Conservation (phyloP, 495 filamentous ascomycete species). For the Aspergillus homomorphus region DNA sequence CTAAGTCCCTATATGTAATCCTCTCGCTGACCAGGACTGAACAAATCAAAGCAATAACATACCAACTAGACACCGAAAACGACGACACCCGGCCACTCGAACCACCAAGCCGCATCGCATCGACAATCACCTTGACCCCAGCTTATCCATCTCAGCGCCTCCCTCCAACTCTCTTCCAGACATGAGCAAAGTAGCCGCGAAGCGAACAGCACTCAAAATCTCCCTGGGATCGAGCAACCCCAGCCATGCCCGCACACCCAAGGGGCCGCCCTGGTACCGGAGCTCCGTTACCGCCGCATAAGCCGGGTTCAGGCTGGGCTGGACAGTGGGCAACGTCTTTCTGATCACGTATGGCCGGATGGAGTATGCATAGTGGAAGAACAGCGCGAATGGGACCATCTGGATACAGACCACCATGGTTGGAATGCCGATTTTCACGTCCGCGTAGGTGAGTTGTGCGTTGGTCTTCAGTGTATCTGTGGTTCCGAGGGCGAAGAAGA, state of each 20-base stretch:
- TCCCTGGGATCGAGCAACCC: neutral
- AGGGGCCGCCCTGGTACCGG: neutral
- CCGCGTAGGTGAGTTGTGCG: constrained; percentile 28
- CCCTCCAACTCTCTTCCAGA: neutral
- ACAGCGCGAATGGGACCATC: constrained; percentile 33
- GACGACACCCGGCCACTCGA: no score
- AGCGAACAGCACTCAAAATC: neutral
- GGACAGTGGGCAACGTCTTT: neutral
- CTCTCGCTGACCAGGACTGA: no score
- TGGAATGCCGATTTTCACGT: constrained; percentile 32
- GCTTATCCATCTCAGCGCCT: neutral
- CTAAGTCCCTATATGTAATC: no score
- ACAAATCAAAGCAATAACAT: no score
- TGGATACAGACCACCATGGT: constrained; percentile 34
- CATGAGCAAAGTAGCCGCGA: neutral
- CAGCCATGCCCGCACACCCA: neutral
- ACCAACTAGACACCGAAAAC: no score
- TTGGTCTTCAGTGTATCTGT: constrained; percentile 22
- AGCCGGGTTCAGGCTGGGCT: neutral
- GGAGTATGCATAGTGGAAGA: constrained; percentile 33
- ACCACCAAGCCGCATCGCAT: neutral
- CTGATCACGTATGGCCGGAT: constrained; percentile 19
- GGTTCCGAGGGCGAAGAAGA: constrained; percentile 30
- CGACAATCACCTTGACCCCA: neutral
- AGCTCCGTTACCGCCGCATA: neutral